phyloP scores from a whole-genome alignment of 1,284 basidiomycete genomes.

The Blastosporella zonata region DNA sequence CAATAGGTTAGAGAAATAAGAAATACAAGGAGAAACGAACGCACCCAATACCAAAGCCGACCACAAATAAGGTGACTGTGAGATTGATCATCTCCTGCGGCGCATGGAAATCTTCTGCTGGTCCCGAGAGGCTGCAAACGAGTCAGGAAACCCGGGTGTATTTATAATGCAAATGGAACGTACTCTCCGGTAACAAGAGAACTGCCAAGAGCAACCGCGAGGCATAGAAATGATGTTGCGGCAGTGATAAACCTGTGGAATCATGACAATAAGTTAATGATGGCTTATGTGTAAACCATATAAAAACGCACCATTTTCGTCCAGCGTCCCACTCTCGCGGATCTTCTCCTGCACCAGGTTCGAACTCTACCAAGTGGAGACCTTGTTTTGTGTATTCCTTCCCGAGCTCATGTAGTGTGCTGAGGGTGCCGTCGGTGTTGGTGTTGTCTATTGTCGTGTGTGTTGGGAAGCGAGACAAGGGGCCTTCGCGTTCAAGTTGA shows the following conservation, averaged over 20 bases:
- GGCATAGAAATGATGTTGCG: constrained; percentile 33
- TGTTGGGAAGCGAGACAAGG: constrained; percentile 14
- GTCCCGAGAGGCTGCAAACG: constrained; percentile 29
- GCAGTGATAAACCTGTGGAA: constrained; percentile 28
- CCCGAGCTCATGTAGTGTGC: constrained; percentile 21
- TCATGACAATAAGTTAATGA: constrained; percentile 11
- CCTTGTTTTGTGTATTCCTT: constrained; percentile 20
- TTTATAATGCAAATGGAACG: not conserved
- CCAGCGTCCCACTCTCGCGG: constrained; percentile 32
- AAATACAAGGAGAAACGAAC: not conserved
- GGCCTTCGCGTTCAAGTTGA: constrained; percentile 27
- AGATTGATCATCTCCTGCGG: constrained; percentile 35
- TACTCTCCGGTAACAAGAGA: constrained; percentile 34
- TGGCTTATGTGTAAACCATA: not conserved
- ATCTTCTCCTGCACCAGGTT: constrained; percentile 33
- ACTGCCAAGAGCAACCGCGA: constrained; percentile 35
- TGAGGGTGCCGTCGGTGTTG: not conserved
- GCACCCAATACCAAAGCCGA: constrained; percentile 36
- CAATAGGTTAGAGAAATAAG: not conserved
- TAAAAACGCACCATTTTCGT: constrained; percentile 32
- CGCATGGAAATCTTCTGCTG: constrained; percentile 28
- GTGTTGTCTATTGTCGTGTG: not conserved
- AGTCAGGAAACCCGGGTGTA: not conserved
- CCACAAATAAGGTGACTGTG: constrained; percentile 37
- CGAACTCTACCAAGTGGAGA: constrained; percentile 29